These are phyloP conservation scores for Gymnopilus junonius DNA, from an alignment of 768 basidiomycete species.

Conservation along the genomic window DNA sequence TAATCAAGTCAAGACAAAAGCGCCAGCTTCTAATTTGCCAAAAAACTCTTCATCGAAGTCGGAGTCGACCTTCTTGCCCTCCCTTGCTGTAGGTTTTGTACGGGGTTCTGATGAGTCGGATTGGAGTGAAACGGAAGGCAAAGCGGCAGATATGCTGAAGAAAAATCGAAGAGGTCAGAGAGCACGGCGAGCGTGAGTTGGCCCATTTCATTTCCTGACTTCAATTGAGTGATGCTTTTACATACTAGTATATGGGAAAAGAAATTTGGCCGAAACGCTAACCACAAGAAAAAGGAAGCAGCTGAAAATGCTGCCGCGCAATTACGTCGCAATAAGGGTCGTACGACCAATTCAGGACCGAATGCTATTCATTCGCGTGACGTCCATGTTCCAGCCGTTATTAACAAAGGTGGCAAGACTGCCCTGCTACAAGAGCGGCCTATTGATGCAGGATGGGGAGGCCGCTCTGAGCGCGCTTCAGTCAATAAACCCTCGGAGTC, in stretches of 20 bases:
- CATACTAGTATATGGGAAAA: constrained; percentile 92
- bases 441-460: constrained; percentile 31
- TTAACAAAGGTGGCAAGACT: constrained; percentile 8
- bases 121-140: constrained; percentile 66
- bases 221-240: constrained; percentile 2
- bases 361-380: constrained; percentile 16
- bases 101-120: constrained; percentile 82
- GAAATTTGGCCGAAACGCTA: constrained; percentile 90
- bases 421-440: constrained; percentile 24
- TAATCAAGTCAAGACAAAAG: constrained; percentile 22
- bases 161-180: constrained; percentile 94
- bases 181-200: constrained; percentile 89
- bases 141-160: constrained; percentile 57
- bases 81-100: constrained; percentile 84
- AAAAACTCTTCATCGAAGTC: constrained; percentile 17
- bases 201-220: neutral
- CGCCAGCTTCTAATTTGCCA: constrained; percentile 8
- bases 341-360: constrained; percentile 22
- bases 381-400: constrained; percentile 13
- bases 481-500: constrained; percentile 10
- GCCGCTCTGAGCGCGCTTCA: constrained; percentile 21
- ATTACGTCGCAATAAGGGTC: constrained; percentile 21
- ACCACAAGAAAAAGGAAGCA: constrained; percentile 79
- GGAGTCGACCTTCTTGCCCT: constrained; percentile 73
- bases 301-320: constrained; percentile 21